A percentile compares a stretch with the other conserved stretches of the same genome.
Conservation (phyloP, 1,139 yeast species). For the Pichia sp. region DNA sequence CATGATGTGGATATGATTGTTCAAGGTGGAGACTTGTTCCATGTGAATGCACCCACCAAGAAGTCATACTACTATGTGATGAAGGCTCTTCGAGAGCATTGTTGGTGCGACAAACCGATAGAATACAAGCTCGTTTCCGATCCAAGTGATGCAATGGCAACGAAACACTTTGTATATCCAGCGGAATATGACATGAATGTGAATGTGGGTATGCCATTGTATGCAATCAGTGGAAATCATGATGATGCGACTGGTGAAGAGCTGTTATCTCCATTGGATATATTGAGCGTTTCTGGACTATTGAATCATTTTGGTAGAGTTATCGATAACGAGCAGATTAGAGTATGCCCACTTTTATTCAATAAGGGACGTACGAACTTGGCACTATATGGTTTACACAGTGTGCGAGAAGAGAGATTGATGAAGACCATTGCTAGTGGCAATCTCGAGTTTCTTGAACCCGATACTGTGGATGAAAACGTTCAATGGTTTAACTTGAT, state of each 20-base stretch:
- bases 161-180: constrained; percentile 48
- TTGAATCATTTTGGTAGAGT: constrained; percentile 89
- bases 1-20: constrained; percentile 81
- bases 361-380: constrained; percentile 77
- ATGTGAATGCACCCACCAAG: constrained; percentile 81
- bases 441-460: constrained; percentile 70
- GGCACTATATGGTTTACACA: constrained; percentile 85
- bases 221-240: constrained; percentile 93
- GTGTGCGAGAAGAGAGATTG: constrained; percentile 82
- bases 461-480: constrained; percentile 39
- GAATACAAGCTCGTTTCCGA: constrained; percentile 81
- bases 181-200: constrained; percentile 88
- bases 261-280: constrained; percentile 80
- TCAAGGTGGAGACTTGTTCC: constrained; percentile 93
- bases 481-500: constrained; percentile 78
- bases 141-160: constrained; percentile 49
- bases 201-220: constrained; percentile 86
- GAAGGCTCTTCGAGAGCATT: constrained; percentile 58
- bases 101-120: constrained; percentile 85
- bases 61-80: constrained; percentile 83
- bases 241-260: constrained; percentile 95
- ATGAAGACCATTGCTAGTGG: constrained; percentile 79
- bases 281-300: constrained; percentile 74
- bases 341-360: constrained; percentile 70
- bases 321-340: constrained; percentile 65